Evolutionary conservation across 2,329 filamentous ascomycete genomes (phyloP), one percentile per base, ranked within the genome.

Genomic region (Alternaria infectoria): DNA sequence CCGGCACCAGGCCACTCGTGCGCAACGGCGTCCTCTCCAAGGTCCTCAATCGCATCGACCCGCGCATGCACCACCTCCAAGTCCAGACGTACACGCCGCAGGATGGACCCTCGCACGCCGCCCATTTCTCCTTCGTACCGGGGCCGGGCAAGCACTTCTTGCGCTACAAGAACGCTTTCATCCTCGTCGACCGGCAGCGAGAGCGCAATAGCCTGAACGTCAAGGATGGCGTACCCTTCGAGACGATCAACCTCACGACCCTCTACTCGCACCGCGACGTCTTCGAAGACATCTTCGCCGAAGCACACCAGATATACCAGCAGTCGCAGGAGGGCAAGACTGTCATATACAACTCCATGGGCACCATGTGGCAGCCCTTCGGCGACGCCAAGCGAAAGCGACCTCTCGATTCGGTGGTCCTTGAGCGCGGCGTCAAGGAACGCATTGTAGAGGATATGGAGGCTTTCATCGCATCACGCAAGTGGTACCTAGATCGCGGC

Each of bases 401-500:
- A 32, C 95, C 96, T 0, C 83, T 98, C 13, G 89, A 91, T 11
- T 97, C 94, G 2, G 96, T 99, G 6, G 88, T 98, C 6, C 83
- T 97, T 19, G 93, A 96, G 67, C 82, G 90, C 61, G 94, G 94
- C 0, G 87, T 98, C 57, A 93, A 94, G 75, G 93, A 97, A 77
- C 84, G 86, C 49, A 90, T 97, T 40, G 87, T 96, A 5, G 86
- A 84, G 30, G 95, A 97, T 74, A 91, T 97, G 9, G 87, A 88
- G 73, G 93, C 96, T 70, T 97, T 97, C 73, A 83, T 97, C 56
- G 83, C 84, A 2, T 90, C 91, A 40, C 88, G 92, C 61, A 88
- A 91, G 68, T 97, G 95, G 94, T 97, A 97, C 75, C 88, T 93
- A 54, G 93, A 97, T 73, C 90, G 95, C n/a, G 95, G 94, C 3